A percentile compares a stretch with the other conserved stretches of the same genome.
Conservation (phyloP, 305 asterid species). For the Fraxinus angustifolia region DNA sequence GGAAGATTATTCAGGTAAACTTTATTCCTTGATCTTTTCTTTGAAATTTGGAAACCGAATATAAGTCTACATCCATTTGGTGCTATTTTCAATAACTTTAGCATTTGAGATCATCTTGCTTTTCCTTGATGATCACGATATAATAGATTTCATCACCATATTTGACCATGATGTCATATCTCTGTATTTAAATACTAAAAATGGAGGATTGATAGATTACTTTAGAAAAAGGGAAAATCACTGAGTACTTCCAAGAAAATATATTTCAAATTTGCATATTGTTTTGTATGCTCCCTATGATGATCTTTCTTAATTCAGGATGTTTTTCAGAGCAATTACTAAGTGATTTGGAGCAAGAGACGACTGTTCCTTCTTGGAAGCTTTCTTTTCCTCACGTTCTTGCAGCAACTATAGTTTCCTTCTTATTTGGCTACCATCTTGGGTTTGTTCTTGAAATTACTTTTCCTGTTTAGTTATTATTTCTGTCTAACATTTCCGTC, state of each 20-base stretch:
- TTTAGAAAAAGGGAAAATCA: background rate
- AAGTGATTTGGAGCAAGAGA: slow-evolving; percentile 40
- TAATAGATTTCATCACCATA: background rate
- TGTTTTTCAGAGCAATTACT: slow-evolving; percentile 46
- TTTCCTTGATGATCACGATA: background rate
- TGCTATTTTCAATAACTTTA: background rate
- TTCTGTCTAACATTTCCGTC: slow-evolving; percentile 12
- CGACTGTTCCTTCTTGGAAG: slow-evolving; percentile 71
- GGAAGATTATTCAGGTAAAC: slow-evolving; percentile 48
- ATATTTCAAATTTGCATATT: background rate
- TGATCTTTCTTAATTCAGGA: slow-evolving; percentile 1
- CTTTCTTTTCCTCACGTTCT: slow-evolving; percentile 80
- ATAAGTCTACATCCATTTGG: background rate
- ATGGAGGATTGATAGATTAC: background rate
- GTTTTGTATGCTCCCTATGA: background rate
- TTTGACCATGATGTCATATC: background rate
- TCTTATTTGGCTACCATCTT: slow-evolving; percentile 91
- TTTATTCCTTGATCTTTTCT: slow-evolving; percentile 1
- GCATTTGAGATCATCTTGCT: background rate
- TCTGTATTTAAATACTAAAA: background rate
- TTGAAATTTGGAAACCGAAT: slow-evolving; percentile 4
- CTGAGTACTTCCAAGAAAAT: background rate
- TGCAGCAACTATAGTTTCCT: slow-evolving; percentile 68
- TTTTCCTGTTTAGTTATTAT: slow-evolving; percentile 1
- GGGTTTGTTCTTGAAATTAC: slow-evolving; percentile 56